phyloP scores from a whole-genome alignment of 1,284 basidiomycete species.

The Inonotus hispidus region DNA sequence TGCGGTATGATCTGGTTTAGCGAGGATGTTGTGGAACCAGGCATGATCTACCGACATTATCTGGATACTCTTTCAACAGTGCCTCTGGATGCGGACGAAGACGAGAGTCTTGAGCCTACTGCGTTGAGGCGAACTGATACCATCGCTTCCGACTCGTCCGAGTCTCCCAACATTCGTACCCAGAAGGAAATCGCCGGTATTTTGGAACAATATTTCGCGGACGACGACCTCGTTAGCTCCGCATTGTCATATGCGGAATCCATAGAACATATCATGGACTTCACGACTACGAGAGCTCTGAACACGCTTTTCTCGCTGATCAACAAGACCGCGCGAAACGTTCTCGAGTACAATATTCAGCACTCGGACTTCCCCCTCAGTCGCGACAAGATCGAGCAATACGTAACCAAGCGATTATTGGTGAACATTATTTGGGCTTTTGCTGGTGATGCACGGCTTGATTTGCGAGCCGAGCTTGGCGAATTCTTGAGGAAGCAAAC shows the following conservation, averaged over 20 bases:
- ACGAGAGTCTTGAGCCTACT: slow-evolving; percentile 63
- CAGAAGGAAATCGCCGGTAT: slow-evolving; percentile 79
- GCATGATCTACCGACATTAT: slow-evolving; percentile 92
- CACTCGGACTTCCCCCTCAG: slow-evolving; percentile 93
- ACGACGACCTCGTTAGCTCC: slow-evolving; percentile 75
- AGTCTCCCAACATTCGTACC: slow-evolving; percentile 63
- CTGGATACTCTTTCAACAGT: slow-evolving; percentile 72
- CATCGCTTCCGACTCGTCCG: slow-evolving; percentile 43
- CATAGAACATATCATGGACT: slow-evolving; percentile 98
- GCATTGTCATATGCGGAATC: slow-evolving; percentile 78
- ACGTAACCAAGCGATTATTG: slow-evolving; percentile 86
- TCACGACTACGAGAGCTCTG: slow-evolving; percentile 86
- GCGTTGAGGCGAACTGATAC: slow-evolving; percentile 52
- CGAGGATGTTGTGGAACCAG: slow-evolving; percentile 86
- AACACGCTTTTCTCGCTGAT: slow-evolving; percentile 96
- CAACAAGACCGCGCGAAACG: slow-evolving; percentile 92
- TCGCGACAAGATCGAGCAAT: slow-evolving; percentile 82
- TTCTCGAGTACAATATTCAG: slow-evolving; percentile 92
- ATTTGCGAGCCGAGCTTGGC: slow-evolving; percentile 86
- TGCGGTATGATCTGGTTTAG: slow-evolving; percentile 99
- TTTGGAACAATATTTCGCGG: slow-evolving; percentile 78
- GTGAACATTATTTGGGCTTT: slow-evolving; percentile 97
- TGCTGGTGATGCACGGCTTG: slow-evolving; percentile 91
- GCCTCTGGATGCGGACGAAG: slow-evolving; percentile 89
- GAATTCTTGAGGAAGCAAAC: slow-evolving; percentile 83